phyloP scores from a whole-genome alignment of 2,329 filamentous ascomycete genomes.

The Pezicula rhizophila region DNA sequence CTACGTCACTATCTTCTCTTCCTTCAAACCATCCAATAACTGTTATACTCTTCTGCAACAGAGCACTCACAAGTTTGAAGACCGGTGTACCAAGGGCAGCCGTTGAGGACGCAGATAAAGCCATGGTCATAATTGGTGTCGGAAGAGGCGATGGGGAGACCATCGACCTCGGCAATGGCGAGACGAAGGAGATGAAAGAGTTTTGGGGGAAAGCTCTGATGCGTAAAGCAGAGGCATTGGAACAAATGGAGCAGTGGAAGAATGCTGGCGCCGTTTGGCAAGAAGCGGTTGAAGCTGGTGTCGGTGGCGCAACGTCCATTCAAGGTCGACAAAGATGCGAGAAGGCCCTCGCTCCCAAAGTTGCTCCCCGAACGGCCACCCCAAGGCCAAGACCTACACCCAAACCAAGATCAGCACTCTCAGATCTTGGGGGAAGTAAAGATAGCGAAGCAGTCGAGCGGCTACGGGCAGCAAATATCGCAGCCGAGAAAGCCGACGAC shows the following conservation, averaged over 20 bases:
- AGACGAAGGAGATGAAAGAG: conserved; percentile 78
- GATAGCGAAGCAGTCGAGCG: conserved; percentile 74
- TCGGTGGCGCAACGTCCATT: conserved; percentile 78
- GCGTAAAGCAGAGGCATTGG: conserved; percentile 90
- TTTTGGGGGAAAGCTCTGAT: conserved; percentile 90
- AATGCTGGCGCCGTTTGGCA: conserved; percentile 81
- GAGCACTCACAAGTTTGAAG: conserved; percentile 83
- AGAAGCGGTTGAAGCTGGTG: conserved; percentile 72
- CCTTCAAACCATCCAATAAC: conserved; percentile 75
- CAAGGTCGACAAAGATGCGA: conserved; percentile 87
- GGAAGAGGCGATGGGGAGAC: conserved; percentile 73
- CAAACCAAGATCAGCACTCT: conserved; percentile 34
- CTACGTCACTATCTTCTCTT: conserved; percentile 66
- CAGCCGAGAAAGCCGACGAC: conserved; percentile 79
- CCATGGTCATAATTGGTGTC: conserved; percentile 72
- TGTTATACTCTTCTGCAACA: conserved; percentile 88
- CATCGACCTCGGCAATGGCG: conserved; percentile 60
- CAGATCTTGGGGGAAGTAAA: conserved; percentile 32
- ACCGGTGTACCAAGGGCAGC: conserved; percentile 87
- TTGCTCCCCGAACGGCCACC: conserved; percentile 37
- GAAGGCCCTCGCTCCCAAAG: conserved; percentile 70
- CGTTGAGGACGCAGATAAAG: conserved; percentile 76
- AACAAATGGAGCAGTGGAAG: conserved; percentile 89
- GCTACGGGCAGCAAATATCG: conserved; percentile 76
- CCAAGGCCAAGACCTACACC: conserved; percentile 35